Conservation (phyloP, 2,329 filamentous ascomycete species). For the Cladosporium sp. region DNA sequence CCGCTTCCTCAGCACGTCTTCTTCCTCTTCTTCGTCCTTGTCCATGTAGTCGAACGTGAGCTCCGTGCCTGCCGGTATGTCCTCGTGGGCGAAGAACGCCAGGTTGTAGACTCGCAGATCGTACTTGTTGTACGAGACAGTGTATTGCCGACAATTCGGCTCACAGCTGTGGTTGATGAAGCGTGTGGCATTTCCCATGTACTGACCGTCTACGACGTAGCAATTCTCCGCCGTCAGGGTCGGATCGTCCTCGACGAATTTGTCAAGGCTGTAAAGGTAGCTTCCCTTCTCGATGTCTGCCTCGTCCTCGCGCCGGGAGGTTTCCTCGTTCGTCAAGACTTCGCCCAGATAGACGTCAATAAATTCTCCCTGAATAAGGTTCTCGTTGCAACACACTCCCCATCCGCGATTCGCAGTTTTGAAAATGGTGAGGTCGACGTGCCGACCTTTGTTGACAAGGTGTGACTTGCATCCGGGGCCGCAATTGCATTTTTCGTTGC, state of each 20-base stretch:
- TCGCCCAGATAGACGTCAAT: slow-evolving; percentile 76
- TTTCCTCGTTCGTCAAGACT: slow-evolving; percentile 57
- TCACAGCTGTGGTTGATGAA: slow-evolving; percentile 85
- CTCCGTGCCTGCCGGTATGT: slow-evolving; percentile 68
- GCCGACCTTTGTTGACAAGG: slow-evolving; percentile 73
- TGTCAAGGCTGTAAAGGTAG: slow-evolving; percentile 81
- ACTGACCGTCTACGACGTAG: slow-evolving; percentile 65
- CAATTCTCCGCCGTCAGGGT: slow-evolving; percentile 42
- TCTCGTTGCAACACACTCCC: slow-evolving; percentile 68
- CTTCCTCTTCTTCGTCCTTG: slow-evolving; percentile 53
- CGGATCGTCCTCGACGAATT: slow-evolving; percentile 59
- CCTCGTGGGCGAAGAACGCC: slow-evolving; percentile 70
- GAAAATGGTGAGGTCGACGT: slow-evolving; percentile 74
- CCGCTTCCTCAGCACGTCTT: slow-evolving; percentile 32
- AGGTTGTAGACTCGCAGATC: slow-evolving; percentile 75
- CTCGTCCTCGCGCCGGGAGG: slow-evolving; percentile 62
- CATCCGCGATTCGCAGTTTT: slow-evolving; percentile 73
- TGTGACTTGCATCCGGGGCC: slow-evolving; percentile 68
- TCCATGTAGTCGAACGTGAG: slow-evolving; percentile 81
- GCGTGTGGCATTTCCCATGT: slow-evolving; percentile 73
- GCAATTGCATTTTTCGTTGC: slow-evolving; percentile 71
- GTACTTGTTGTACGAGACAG: slow-evolving; percentile 73
- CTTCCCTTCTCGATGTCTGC: slow-evolving; percentile 67
- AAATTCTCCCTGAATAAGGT: slow-evolving; percentile 72
- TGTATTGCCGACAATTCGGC: slow-evolving; percentile 78